A percentile compares a stretch with the other conserved stretches of the same genome.
Evolutionary conservation across 169 alveolate genomes (phyloP).

Genomic region (Besnoitia besnoiti): DNA sequence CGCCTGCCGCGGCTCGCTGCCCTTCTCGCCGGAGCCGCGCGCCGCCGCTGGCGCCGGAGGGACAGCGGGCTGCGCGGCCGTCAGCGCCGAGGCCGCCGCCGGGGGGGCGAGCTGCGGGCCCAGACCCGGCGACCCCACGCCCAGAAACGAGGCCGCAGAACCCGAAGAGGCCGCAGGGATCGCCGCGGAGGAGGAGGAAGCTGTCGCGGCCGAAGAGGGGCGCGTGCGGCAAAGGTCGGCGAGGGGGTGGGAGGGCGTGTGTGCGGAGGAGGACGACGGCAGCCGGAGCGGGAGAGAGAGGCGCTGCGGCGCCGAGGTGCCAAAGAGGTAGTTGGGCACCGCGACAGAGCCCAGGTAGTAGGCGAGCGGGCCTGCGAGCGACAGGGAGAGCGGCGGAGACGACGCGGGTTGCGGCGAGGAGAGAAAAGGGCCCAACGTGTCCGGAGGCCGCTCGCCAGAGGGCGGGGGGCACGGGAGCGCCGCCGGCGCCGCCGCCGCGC

Average conservation of each 20-base stretch:
- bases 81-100: not conserved
- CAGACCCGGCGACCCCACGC: too few species aligned
- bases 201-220: too few species aligned
- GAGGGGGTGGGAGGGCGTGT: not conserved
- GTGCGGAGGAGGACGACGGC: not conserved
- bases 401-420: not conserved
- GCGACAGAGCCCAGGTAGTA: slow-evolving; percentile 28
- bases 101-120: not conserved
- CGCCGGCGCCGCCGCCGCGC: too few species aligned
- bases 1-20: not conserved
- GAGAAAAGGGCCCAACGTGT: not conserved
- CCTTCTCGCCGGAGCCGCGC: not conserved
- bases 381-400: not conserved
- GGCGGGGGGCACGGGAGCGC: slow-evolving; percentile 24
- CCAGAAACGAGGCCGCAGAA: not conserved
- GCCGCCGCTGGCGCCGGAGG: not conserved
- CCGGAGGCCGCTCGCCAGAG: not conserved
- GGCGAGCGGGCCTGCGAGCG: slow-evolving; percentile 13
- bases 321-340: slow-evolving; percentile 19
- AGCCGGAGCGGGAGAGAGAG: slow-evolving; percentile 26
- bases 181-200: too few species aligned
- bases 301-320: slow-evolving; percentile 2
- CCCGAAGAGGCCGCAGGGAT: not conserved
- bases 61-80: not conserved
- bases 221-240: not conserved